Evolutionary conservation across 192 early-diverging fungal species (phyloP).

Genomic region (Coemansia sp.): DNA sequence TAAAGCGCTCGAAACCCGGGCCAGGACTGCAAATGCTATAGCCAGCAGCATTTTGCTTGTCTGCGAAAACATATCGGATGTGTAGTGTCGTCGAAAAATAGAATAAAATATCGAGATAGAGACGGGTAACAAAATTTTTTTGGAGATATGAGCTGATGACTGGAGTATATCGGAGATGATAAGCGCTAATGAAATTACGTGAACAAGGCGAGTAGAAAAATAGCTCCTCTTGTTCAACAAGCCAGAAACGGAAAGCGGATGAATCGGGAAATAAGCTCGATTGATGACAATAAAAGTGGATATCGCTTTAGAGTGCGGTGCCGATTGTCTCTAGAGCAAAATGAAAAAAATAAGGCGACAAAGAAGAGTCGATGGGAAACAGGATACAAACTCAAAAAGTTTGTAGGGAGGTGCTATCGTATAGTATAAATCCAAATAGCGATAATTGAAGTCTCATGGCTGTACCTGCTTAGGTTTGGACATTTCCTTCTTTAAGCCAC

Average conservation of each 20-base stretch:
- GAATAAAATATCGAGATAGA: background rate
- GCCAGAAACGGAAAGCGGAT: background rate
- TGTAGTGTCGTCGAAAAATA: background rate
- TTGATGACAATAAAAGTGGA: slow-evolving; percentile 4
- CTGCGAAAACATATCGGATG: slow-evolving; percentile 4
- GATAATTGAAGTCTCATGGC: background rate
- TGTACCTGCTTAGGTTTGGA: no score
- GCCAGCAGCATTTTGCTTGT: slow-evolving; percentile 11
- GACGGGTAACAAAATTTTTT: background rate
- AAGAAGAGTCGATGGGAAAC: background rate
- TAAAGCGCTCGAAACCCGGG: background rate
- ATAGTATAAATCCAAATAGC: slow-evolving; percentile 2
- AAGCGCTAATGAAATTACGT: slow-evolving; percentile 2
- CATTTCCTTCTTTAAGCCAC: background rate
- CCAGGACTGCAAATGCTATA: slow-evolving; percentile 10
- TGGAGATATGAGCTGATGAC: background rate
- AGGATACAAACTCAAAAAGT: slow-evolving; percentile 7
- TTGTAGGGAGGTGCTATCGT: background rate
- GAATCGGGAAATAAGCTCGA: background rate
- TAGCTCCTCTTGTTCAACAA: background rate
- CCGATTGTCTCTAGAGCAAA: slow-evolving; percentile 3
- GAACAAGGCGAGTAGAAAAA: background rate
- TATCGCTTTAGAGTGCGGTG: background rate
- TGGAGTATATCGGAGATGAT: background rate
- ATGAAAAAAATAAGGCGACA: background rate